Percentiles rank a stretch among this genome's conserved stretches.
Conservation (phyloP, 2,329 filamentous ascomycete genomes). For the Sporothrix pseudoabietina region DNA sequence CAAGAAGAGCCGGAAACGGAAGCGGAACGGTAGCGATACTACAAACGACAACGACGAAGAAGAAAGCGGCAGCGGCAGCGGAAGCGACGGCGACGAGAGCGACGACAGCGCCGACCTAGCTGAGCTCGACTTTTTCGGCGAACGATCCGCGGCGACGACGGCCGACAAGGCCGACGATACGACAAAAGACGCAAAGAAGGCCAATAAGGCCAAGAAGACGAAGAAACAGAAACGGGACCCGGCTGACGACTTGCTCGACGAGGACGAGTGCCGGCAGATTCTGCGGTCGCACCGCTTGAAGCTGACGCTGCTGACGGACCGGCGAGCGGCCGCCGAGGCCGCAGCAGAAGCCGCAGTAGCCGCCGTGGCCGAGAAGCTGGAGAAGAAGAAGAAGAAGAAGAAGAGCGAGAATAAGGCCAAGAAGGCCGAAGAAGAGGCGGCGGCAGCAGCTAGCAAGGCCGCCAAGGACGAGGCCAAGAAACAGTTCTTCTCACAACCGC, state of each 20-base stretch:
- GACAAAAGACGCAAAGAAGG: constrained; percentile 44
- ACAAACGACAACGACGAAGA: constrained; percentile 30
- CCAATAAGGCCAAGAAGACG: constrained; percentile 26
- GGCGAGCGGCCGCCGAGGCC: constrained; percentile 46
- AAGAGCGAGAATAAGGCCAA: constrained; percentile 51
- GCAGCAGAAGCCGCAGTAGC: constrained; percentile 23
- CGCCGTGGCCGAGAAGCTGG: constrained; percentile 8
- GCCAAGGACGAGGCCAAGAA: constrained; percentile 56
- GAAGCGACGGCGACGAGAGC: constrained; percentile 41
- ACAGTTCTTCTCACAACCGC: constrained; percentile 74
- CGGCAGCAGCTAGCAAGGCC: constrained; percentile 46
- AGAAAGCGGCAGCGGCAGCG: constrained; percentile 32
- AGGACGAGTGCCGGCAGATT: constrained; percentile 72
- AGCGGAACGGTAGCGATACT: constrained; percentile 38
- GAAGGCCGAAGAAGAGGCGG: constrained; percentile 49
- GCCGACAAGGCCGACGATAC: constrained; percentile 18
- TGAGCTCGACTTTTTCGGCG: constrained; percentile 63
- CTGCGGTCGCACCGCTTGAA: constrained; percentile 83
- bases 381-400: constrained; percentile 44
- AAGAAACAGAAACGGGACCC: constrained; percentile 36
- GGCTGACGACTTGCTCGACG: constrained; percentile 52
- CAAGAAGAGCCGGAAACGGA: constrained; percentile 60
- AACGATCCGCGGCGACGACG: constrained; percentile 43
- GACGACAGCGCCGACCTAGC: constrained; percentile 44
- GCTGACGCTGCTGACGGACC: constrained; percentile 69